Evolutionary conservation across 306 rosid species (phyloP), one percentile per base, ranked within the genome.

Genomic region (Dalbergia cultrata): DNA sequence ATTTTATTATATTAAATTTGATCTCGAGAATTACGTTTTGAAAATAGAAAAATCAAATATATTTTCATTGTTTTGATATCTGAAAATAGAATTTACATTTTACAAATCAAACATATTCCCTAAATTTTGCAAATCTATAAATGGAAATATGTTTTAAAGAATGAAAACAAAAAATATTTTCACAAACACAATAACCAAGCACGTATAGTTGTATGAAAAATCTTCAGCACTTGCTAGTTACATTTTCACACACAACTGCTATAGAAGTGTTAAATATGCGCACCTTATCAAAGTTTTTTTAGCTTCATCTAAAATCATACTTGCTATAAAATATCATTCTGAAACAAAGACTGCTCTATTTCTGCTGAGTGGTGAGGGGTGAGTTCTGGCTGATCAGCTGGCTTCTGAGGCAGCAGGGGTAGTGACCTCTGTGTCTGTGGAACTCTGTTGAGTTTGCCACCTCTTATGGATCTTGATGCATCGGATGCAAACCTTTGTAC

Each of bases 331-430:
- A 9, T 26, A 26, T 0, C 1, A 16, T 33, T 3, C 22, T 22
- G 10, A 43, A 22, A 53, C 6, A 9, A 52, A 26, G 31, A 26
- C 66, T 37, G 61, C 33, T 1, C 18, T 79, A 79, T 53, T 58
- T 58, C 9, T 41, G 50, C 54, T 83, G 67, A 45, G 83, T 44
- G 13, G 86, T 71, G 80, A 91, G 87, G 79, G 22, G 22, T 0
- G 22, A 21, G 22, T 1, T 91, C 86, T 57, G 94, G 95, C 58
- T 92, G 95, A 3, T 21, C 22, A 21, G 83, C n/a, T 14, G 98
- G 98, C 74, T 91, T 92, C 76, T 35, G 70, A 69, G 86, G 86
- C 66, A 74, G 34, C 12, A 80, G 31, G 43, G 88, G 80, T 1
- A 74, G 66, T 7, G 82, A 56, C 57, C 56, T 85, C 4, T 57